A percentile compares a stretch with the other conserved stretches of the same genome.
Evolutionary conservation across 768 basidiomycete species (phyloP).

Genomic region (Panaeolus papilionaceus): DNA sequence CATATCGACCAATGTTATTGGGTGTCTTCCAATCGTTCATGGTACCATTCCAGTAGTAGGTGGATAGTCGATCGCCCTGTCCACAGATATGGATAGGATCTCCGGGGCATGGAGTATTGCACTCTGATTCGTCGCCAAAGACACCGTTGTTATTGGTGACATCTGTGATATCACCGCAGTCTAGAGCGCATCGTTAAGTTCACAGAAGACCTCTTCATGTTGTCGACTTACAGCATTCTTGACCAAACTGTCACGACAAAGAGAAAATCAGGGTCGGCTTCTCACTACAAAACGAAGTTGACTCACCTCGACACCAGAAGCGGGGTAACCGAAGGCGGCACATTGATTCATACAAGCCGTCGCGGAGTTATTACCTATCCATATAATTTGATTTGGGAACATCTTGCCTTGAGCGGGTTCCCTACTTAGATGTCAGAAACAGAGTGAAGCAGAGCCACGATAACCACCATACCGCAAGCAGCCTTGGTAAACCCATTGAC

Average conservation of each 20-base stretch:
- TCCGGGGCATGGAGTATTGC: constrained; percentile 65
- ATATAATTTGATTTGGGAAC: constrained; percentile 67
- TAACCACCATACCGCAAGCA: constrained; percentile 58
- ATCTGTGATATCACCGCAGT: constrained; percentile 73
- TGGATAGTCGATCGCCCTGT: constrained; percentile 55
- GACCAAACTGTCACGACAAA: constrained; percentile 48
- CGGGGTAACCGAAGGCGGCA: constrained; percentile 72
- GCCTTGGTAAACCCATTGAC: constrained; percentile 67
- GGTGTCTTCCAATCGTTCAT: constrained; percentile 73
- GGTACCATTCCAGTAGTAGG: constrained; percentile 59
- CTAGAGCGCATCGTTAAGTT: constrained; percentile 39
- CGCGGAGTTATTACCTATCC: constrained; percentile 67
- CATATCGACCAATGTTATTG: constrained; percentile 67
- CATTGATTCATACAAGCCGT: constrained; percentile 72
- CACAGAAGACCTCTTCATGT: neutral
- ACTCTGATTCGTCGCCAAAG: constrained; percentile 49
- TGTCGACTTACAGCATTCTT: constrained; percentile 72
- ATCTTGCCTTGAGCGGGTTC: constrained; percentile 52
- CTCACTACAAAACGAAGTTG: constrained; percentile 14
- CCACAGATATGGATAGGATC: constrained; percentile 77
- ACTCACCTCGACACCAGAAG: constrained; percentile 64
- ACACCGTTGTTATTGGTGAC: constrained; percentile 47
- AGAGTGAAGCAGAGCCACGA: neutral
- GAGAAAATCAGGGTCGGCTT: constrained; percentile 17
- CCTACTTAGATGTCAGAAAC: constrained; percentile 37